A percentile compares a stretch with the other conserved stretches of the same genome.
Evolutionary conservation across 306 rosid species (phyloP).

Genomic region (Ormosia semicastrata): DNA sequence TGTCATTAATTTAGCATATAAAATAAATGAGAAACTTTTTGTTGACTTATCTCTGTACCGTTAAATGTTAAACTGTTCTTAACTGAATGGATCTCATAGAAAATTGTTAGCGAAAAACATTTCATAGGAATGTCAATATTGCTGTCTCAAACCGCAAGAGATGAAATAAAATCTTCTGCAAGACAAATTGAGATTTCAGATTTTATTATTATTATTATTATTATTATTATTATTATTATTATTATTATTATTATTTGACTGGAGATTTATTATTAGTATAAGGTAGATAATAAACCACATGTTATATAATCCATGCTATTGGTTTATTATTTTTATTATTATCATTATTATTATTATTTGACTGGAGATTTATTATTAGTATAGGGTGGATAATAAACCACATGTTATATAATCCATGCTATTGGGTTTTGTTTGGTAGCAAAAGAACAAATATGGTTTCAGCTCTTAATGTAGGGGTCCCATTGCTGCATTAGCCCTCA

Average conservation of each 20-base stretch:
- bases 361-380: not conserved
- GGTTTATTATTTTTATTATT: no score
- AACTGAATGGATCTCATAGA: not conserved
- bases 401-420: not conserved
- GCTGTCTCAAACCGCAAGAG: no score
- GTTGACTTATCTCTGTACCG: not conserved
- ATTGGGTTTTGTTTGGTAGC: constrained; percentile 6
- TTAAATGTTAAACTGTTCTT: not conserved
- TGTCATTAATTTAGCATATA: not conserved
- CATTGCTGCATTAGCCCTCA: not conserved
- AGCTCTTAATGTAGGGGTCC: not conserved
- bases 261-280: not conserved
- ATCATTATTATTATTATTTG: no score
- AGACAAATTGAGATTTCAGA: not conserved
- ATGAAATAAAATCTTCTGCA: not conserved
- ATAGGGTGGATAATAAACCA: not conserved
- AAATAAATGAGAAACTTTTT: not conserved
- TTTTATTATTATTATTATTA: no score
- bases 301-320: not conserved
- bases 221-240: no score
- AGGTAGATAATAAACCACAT: not conserved
- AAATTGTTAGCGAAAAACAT: not conserved
- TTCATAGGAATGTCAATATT: not conserved
- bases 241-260: no score
- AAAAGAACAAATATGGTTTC: not conserved